Evolutionary conservation across 148 eudicot species (phyloP), one percentile per base, ranked within the genome.

Genomic region (Polygonum maritimum): DNA sequence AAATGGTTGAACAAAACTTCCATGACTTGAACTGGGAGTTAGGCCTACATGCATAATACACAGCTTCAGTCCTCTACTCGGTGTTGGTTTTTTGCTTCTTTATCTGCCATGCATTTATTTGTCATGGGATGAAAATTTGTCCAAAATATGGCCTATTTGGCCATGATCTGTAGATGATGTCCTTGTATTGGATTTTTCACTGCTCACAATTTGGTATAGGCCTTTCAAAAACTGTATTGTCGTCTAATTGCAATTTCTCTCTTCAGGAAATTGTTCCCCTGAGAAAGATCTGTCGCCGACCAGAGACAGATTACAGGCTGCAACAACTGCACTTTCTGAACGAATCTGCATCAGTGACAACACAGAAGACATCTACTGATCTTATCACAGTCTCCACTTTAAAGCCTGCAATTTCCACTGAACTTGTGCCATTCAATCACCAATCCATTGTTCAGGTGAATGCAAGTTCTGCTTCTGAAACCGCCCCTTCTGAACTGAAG

Each of bases 271-370:
- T 93, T 73, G 94, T 93, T 81, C 93, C 92, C 0, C 82, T 93
- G 69, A 85, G 87, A 76, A 93, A 93, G 86, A 79, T 93, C 11
- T 93, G 98, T 48, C 90, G 98, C 48, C 80, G 98, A 72, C 98
- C 98, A 57, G 98, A 93, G 80, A 93, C 98, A 67, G 94, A 93
- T 83, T 83, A 91, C 78, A 84, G 98, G 81, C 74, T 93, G 79
- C 96, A 88, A 75, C 89, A 81, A 77, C 94, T 91, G 72, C 88
- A 92, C 76, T 85, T 88, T 67, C 51, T 75, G 16, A 85, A 83
- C 26, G 86, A 80, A 51, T 69, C 88, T 67, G 79, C 75, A 33
- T 49, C 85, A 22, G 77, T 73, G 48, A 83, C 74, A 51, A 83
- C 74, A 47, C 80, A 83, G 38, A 90, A 83, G 76, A 78, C 73